Evolutionary conservation across 345 rosid species (phyloP), one percentile per base, ranked within the genome.

Genomic region (Lepidium africanum): DNA sequence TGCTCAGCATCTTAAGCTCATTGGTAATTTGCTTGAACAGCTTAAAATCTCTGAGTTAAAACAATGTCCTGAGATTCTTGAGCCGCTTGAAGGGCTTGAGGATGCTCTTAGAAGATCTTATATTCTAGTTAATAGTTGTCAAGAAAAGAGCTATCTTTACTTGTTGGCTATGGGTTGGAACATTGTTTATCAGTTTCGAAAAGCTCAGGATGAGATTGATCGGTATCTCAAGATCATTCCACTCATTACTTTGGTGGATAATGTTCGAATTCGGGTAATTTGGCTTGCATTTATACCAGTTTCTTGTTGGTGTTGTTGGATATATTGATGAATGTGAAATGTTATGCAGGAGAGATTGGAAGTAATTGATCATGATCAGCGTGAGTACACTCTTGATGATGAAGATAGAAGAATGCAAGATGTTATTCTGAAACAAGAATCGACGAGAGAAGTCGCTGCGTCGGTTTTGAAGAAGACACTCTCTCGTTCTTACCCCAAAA

Each of bases 81-180:
- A 90, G 80, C 97, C 97, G 0, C 70, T 93, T 70, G 91, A 93
- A 74, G 94, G 86, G 69, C 97, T 93, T 36, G 98, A 93, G 72
- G 98, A 93, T 37, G 86, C 96, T 0, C 78, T 93, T 57, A 81
- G 98, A 71, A 84, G 96, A 79, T 80, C 96, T 58, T 93, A 80
- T 75, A 50, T 85, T 49, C 56, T 90, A 73, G 94, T 93, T 17
- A 82, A 88, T 14, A 93, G 94, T 32, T 93, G 97, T 60, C 97
- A 88, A 71, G 98, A 93, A 47, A 70, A 83, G 67, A 93, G 98
- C 63, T 93, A 84, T 75, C 87, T 93, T 13, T 93, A 93, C 73
- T 78, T 93, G 83, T 81, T 93, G 57, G 98, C 97, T 13, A 90
- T 90, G 98, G 97, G 97, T 0, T 93, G 97, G 98, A 93, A 87